These are phyloP conservation scores for Chrysoporthe austroafricana DNA, from an alignment of 2,329 filamentous ascomycete species.

Conservation along the genomic window DNA sequence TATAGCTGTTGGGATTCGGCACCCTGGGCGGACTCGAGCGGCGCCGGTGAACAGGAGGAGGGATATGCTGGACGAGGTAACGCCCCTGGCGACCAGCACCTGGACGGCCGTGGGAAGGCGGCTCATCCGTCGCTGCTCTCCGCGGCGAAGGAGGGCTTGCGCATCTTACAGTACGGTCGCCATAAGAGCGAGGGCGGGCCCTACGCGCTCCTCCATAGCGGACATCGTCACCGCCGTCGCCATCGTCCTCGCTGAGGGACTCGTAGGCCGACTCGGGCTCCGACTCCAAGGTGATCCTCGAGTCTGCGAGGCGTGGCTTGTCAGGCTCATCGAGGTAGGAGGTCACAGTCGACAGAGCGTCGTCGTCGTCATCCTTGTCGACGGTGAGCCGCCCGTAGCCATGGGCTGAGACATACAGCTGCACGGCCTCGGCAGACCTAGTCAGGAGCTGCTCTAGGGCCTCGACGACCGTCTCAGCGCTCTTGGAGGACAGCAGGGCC, in stretches of 20 bases:
- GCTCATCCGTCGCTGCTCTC: background rate
- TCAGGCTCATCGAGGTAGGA: slow-evolving; percentile 19
- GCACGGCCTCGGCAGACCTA: slow-evolving; percentile 45
- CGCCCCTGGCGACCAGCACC: background rate
- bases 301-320: slow-evolving; percentile 16
- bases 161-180: background rate
- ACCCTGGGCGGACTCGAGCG: slow-evolving; percentile 5
- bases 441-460: slow-evolving; percentile 44
- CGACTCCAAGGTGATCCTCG: slow-evolving; percentile 18
- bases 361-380: slow-evolving; percentile 21
- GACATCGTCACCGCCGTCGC: slow-evolving; percentile 1
- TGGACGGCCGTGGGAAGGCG: background rate
- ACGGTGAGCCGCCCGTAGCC: slow-evolving; percentile 37
- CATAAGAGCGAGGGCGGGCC: slow-evolving; percentile 1
- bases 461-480: slow-evolving; percentile 35
- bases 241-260: slow-evolving; percentile 22
- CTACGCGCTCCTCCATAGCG: slow-evolving; percentile 9
- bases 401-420: slow-evolving; percentile 38
- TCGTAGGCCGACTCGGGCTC: slow-evolving; percentile 27
- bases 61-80: background rate
- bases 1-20: background rate
- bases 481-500: slow-evolving; percentile 37
- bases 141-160: background rate
- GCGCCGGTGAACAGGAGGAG: slow-evolving; percentile 6
- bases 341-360: slow-evolving; percentile 16